Evolutionary conservation across 768 basidiomycete genomes (phyloP).

Genomic region (Suillus discolor): DNA sequence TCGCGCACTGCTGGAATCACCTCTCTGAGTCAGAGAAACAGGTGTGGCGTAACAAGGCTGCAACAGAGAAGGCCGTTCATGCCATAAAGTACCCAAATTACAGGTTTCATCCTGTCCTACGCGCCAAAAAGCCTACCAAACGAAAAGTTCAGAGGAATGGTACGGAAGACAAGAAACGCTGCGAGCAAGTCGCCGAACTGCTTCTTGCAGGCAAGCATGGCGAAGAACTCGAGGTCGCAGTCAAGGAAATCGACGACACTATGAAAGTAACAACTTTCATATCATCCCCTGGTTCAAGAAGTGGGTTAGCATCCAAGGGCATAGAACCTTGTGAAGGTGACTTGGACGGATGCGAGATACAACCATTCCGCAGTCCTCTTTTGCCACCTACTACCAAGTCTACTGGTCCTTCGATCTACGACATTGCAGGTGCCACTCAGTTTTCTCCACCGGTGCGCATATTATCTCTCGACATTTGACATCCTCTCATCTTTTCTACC

Average conservation of each 20-base stretch:
- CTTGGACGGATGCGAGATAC: slow-evolving; percentile 14
- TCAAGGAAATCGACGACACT: slow-evolving; percentile 35
- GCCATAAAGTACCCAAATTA: slow-evolving; percentile 53
- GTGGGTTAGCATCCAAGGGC: not conserved
- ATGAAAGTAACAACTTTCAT: slow-evolving; percentile 5
- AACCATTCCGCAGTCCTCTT: slow-evolving; percentile 32
- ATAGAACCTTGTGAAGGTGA: slow-evolving; percentile 8
- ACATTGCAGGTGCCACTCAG: not conserved
- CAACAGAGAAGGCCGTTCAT: slow-evolving; percentile 54
- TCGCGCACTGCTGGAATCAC: slow-evolving; percentile 56
- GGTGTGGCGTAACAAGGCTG: slow-evolving; percentile 52
- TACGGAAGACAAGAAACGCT: slow-evolving; percentile 48
- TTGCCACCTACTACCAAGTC: slow-evolving; percentile 25
- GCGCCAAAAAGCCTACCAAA: slow-evolving; percentile 46
- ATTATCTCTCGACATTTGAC: not conserved
- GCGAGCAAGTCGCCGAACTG: slow-evolving; percentile 51
- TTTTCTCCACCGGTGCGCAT: not conserved
- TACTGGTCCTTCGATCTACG: not conserved
- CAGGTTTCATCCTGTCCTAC: slow-evolving; percentile 50
- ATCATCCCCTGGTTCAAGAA: slow-evolving; percentile 4
- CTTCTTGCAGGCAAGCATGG: slow-evolving; percentile 54
- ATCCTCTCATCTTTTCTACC: not conserved
- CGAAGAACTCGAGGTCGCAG: slow-evolving; percentile 46
- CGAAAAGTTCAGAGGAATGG: slow-evolving; percentile 57
- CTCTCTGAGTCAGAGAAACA: slow-evolving; percentile 52